Percentiles rank a stretch among this genome's conserved stretches.
Evolutionary conservation across 1,284 basidiomycete species (phyloP).

Genomic region (Veloporphyrellus conicus): DNA sequence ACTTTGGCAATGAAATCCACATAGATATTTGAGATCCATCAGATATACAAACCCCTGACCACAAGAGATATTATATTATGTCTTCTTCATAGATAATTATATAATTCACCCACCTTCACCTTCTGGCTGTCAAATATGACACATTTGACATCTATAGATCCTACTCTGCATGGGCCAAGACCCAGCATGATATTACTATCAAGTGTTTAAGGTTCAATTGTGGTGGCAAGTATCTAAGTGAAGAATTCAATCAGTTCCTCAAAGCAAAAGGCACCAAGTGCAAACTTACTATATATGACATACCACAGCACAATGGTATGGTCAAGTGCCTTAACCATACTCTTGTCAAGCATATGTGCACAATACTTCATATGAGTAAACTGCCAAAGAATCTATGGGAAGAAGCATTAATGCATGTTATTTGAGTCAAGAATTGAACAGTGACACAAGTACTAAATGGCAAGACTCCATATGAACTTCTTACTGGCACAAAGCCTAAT

Average conservation of each 20-base stretch:
- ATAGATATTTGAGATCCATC: not conserved
- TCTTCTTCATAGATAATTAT: not conserved
- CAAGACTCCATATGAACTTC: not conserved
- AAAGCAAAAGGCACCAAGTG: not conserved
- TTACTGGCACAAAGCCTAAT: not conserved
- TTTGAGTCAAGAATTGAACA: constrained; percentile 6
- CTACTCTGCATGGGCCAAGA: not conserved
- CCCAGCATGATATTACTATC: not conserved
- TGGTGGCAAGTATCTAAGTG: not conserved
- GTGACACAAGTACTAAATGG: not conserved
- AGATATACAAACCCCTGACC: not conserved
- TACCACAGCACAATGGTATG: constrained; percentile 1
- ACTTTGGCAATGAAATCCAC: not conserved
- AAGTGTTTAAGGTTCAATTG: not conserved
- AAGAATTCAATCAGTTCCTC: not conserved
- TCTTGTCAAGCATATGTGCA: not conserved
- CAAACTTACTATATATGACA: not conserved
- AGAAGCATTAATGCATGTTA: not conserved
- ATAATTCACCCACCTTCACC: not conserved
- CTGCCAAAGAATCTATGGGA: not conserved
- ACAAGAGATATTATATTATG: not conserved
- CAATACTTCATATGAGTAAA: not conserved
- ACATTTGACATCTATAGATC: not conserved
- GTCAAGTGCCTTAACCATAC: not conserved
- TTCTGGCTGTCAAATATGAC: not conserved